phyloP scores from a whole-genome alignment of 2,329 filamentous ascomycete species.

The Lachnellula suecica region DNA sequence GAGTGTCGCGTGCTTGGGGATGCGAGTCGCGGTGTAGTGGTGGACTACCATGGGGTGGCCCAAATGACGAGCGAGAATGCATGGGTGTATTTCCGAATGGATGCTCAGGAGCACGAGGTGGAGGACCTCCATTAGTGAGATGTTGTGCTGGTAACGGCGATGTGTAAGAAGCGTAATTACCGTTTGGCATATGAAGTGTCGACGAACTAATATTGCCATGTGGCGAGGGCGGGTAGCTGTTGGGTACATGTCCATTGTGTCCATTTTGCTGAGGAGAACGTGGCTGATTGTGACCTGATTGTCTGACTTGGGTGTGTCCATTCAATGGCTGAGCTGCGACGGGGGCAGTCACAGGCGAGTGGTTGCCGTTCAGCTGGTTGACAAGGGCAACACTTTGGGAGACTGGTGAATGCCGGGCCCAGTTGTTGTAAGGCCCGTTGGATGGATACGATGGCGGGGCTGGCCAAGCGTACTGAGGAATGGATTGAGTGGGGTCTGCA shows the following conservation, averaged over 20 bases:
- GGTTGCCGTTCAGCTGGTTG: conserved; percentile 49
- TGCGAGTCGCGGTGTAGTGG: conserved; percentile 29
- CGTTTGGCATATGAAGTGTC: conserved; percentile 27
- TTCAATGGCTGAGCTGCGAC: conserved; percentile 29
- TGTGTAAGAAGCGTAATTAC: conserved; percentile 27
- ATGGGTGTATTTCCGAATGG: conserved; percentile 44
- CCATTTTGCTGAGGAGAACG: conserved; percentile 45
- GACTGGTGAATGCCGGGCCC: conserved; percentile 50
- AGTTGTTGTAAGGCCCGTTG: conserved; percentile 43
- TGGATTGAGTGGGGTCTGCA: conserved; percentile 21
- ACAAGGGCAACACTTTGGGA: conserved; percentile 42
- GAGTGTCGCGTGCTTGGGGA: conserved; percentile 26
- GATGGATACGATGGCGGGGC: conserved; percentile 40
- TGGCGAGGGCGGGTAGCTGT: conserved; percentile 39
- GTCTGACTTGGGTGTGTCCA: conserved; percentile 22
- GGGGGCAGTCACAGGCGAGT: conserved; percentile 24
- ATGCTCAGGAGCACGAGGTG: conserved; percentile 44
- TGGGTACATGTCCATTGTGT: conserved; percentile 43
- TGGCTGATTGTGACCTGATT: conserved; percentile 28
- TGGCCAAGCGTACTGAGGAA: conserved; percentile 29
- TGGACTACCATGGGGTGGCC: conserved; percentile 27
- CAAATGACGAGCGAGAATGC: conserved; percentile 40
- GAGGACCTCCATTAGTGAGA: conserved; percentile 35
- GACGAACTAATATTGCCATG: conserved; percentile 22
- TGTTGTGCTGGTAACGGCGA: conserved; percentile 34